phyloP scores from a whole-genome alignment of 2,329 filamentous ascomycete genomes.

The Stylonectria norvegica region DNA sequence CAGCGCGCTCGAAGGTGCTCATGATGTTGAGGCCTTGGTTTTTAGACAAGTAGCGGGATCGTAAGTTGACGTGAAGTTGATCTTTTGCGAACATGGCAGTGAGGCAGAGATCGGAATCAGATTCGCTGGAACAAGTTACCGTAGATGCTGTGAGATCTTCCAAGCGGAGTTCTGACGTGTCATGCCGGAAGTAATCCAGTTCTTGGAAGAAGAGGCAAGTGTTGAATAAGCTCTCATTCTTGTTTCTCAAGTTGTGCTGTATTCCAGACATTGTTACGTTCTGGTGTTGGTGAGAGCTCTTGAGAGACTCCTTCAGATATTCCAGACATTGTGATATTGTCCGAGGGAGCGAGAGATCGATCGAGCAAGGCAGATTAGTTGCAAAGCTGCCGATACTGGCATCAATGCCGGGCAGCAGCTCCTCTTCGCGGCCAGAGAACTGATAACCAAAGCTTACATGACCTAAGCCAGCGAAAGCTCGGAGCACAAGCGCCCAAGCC shows the following conservation, averaged over 20 bases:
- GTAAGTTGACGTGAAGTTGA: slow-evolving; percentile 42
- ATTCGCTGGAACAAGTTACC: slow-evolving; percentile 32
- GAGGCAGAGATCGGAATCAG: slow-evolving; percentile 46
- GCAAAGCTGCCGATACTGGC: slow-evolving; percentile 47
- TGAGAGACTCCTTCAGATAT: slow-evolving; percentile 29
- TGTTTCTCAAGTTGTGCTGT: slow-evolving; percentile 43
- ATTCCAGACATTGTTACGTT: slow-evolving; percentile 45
- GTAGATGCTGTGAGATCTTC: slow-evolving; percentile 3
- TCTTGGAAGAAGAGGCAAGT: slow-evolving; percentile 49
- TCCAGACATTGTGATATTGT: slow-evolving; percentile 33
- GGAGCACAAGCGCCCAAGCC: slow-evolving; percentile 58
- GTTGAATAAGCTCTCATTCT: slow-evolving; percentile 46
- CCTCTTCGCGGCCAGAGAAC: slow-evolving; percentile 42
- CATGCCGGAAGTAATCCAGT: slow-evolving; percentile 22
- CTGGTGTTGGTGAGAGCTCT: slow-evolving; percentile 34
- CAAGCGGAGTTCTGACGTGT: not conserved
- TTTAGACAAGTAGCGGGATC: slow-evolving; percentile 41
- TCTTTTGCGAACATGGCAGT: slow-evolving; percentile 42
- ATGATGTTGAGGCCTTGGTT: slow-evolving; percentile 47
- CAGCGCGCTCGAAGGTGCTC: slow-evolving; percentile 50
- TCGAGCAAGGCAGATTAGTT: slow-evolving; percentile 34
- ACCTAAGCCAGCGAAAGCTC: slow-evolving; percentile 50
- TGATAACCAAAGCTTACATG: slow-evolving; percentile 55
- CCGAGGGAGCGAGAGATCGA: slow-evolving; percentile 31
- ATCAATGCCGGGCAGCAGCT: slow-evolving; percentile 39